A percentile compares a stretch with the other conserved stretches of the same genome.
These are phyloP conservation scores for Aspergillus cejpii DNA, from an alignment of 2,329 filamentous ascomycete genomes.

Conservation along the genomic window DNA sequence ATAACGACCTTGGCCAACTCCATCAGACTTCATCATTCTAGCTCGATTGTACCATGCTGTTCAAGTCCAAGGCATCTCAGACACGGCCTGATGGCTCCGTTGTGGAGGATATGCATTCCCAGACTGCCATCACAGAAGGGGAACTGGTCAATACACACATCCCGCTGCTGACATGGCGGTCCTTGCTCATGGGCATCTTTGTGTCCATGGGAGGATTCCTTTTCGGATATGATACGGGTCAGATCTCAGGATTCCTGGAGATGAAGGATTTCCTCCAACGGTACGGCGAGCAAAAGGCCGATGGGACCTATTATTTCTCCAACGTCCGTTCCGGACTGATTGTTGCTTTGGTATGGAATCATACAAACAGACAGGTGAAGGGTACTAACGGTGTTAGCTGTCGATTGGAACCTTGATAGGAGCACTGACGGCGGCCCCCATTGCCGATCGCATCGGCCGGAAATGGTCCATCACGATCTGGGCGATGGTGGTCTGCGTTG, in stretches of 20 bases:
- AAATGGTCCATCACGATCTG: constrained; percentile 40
- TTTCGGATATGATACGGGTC: constrained; percentile 41
- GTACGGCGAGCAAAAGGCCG: constrained; percentile 28
- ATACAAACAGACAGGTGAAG: too few species aligned
- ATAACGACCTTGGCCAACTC: too few species aligned
- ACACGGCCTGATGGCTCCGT: background rate
- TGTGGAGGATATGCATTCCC: background rate
- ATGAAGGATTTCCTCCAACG: constrained; percentile 38
- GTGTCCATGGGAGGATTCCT: constrained; percentile 44
- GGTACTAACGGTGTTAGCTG: too few species aligned
- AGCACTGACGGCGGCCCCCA: constrained; percentile 36
- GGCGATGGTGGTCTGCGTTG: constrained; percentile 35
- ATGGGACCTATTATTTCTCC: constrained; percentile 34
- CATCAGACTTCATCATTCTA: too few species aligned
- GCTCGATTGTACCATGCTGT: background rate
- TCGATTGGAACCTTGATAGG: constrained; percentile 42
- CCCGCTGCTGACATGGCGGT: constrained; percentile 26
- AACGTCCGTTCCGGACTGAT: constrained; percentile 41
- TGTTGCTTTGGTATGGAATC: constrained; percentile 33
- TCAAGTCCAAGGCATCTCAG: background rate
- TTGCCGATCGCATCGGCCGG: constrained; percentile 40
- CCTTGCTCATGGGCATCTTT: constrained; percentile 34
- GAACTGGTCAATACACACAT: constrained; percentile 14
- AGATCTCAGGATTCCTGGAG: constrained; percentile 41
- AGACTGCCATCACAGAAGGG: background rate